phyloP scores from a whole-genome alignment of 306 rosid genomes.

The Cucumis sativus region Cucumber_9930_V3 NC_026655.2:4459501-4460000 shows the following conservation, averaged over 20 bases:
- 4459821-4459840: conserved; percentile 68
- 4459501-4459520: not conserved
- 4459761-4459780: not conserved
- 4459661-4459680: conserved; percentile 59
- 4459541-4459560: not conserved
- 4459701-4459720: conserved; percentile 96
- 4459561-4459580: not conserved
- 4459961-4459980: not conserved
- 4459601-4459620: conserved; percentile 30
- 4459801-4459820: conserved; percentile 55
- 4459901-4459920: not conserved
- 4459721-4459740: not conserved
- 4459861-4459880: conserved; percentile 41
- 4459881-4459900: conserved; percentile 98
- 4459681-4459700: conserved; percentile 71
- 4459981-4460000: not conserved
- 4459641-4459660: conserved; percentile 61
- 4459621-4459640: conserved; percentile 66
- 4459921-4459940: not conserved
- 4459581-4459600: not conserved
- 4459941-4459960: not conserved
- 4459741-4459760: not conserved
- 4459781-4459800: conserved; percentile 22
- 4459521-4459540: not conserved
- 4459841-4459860: conserved; percentile 36